Percentiles rank a stretch among this genome's conserved stretches.
Evolutionary conservation across 331 rosid species (phyloP).

Genomic region (Quercus phellos): DNA sequence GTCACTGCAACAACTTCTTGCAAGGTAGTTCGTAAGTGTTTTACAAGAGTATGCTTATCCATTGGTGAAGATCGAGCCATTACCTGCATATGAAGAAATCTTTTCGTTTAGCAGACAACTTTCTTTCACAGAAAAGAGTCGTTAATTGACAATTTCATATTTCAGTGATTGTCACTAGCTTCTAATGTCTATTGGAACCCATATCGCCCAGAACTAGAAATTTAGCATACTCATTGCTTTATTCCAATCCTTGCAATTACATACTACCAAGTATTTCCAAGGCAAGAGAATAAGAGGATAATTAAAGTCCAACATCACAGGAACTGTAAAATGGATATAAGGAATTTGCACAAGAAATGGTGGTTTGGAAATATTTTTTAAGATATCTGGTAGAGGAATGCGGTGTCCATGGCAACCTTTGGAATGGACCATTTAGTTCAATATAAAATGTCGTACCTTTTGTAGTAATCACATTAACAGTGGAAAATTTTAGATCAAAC

Average conservation of each 20-base stretch:
- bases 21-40: conserved; percentile 73
- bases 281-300: neutral
- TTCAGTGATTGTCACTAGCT: conserved; percentile 10
- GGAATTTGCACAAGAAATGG: neutral
- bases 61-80: conserved; percentile 96
- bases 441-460: neutral
- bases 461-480: neutral
- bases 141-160: neutral
- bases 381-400: neutral
- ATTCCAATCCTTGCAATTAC: neutral
- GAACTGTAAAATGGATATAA: neutral
- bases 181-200: neutral
- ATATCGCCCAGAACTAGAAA: neutral
- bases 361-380: neutral
- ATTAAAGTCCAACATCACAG: neutral
- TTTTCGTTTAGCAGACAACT: neutral
- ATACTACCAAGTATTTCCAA: neutral
- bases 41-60: conserved; percentile 93
- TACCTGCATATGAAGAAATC: conserved; percentile 50
- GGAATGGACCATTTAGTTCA: neutral
- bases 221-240: neutral
- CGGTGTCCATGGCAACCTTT: conserved; percentile 2
- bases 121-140: conserved; percentile 8
- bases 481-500: neutral
- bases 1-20: conserved; percentile 95